These are phyloP conservation scores for Rhodosporidiobolus sp. DNA, from an alignment of 768 basidiomycete species.

Conservation along the genomic window DNA sequence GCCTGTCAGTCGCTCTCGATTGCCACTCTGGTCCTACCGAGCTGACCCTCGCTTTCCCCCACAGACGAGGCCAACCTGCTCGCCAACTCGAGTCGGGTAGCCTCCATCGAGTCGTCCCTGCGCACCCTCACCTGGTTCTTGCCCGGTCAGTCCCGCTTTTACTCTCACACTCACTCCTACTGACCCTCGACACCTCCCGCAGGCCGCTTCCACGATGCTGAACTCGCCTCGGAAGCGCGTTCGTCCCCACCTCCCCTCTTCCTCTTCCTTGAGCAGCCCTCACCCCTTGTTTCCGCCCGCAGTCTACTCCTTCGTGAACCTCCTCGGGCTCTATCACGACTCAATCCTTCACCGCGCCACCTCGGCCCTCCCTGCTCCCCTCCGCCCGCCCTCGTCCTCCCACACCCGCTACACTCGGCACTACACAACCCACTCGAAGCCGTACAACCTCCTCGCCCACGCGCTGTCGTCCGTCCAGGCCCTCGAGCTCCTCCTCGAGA, in stretches of 20 bases:
- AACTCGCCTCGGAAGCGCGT: slow-evolving; percentile 91
- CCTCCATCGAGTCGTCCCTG: slow-evolving; percentile 80
- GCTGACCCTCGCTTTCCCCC: background rate
- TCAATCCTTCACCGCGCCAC: slow-evolving; percentile 80
- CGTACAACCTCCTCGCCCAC: slow-evolving; percentile 72
- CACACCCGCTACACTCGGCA: slow-evolving; percentile 88
- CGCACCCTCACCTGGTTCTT: slow-evolving; percentile 91
- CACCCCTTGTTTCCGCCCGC: background rate
- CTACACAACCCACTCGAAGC: slow-evolving; percentile 66
- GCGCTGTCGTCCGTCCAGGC: slow-evolving; percentile 72
- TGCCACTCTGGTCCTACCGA: background rate
- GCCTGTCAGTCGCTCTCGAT: background rate
- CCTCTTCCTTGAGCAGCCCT: background rate
- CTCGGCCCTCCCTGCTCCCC: slow-evolving; percentile 47
- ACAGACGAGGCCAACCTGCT: slow-evolving; percentile 57
- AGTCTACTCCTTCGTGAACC: slow-evolving; percentile 86
- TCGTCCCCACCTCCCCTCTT: slow-evolving; percentile 52
- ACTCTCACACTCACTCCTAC: too few species aligned
- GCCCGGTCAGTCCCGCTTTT: slow-evolving; percentile 51
- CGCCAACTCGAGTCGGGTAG: slow-evolving; percentile 78
- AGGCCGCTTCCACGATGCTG: slow-evolving; percentile 94
- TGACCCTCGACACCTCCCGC: background rate
- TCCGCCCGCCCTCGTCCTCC: slow-evolving; percentile 47
- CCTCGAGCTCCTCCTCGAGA: slow-evolving; percentile 81
- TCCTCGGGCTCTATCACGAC: slow-evolving; percentile 91